A percentile compares a stretch with the other conserved stretches of the same genome.
Conservation (phyloP, 2,329 filamentous ascomycete genomes). For the Ophioceras dolichostomum region DNA sequence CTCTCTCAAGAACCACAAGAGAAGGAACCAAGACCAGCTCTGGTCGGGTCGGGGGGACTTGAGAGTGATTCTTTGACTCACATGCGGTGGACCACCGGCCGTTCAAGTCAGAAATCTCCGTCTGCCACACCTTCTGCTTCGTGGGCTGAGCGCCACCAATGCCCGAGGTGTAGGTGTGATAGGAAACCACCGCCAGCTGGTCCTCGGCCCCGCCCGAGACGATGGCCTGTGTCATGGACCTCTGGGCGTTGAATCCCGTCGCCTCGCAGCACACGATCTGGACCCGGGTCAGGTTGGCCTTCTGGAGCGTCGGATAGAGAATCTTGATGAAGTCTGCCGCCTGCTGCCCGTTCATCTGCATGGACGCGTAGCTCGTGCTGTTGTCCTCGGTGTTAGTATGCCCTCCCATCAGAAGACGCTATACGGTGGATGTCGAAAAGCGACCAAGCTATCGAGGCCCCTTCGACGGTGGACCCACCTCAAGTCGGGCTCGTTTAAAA, state of each 20-base stretch:
- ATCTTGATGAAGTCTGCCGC: constrained; percentile 25
- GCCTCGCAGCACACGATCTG: constrained; percentile 30
- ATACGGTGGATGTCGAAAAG: background rate
- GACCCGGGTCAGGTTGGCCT: constrained; percentile 18
- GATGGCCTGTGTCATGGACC: constrained; percentile 18
- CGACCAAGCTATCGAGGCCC: no score
- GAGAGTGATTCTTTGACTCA: no score
- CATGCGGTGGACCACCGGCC: constrained; percentile 20
- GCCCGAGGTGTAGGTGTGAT: constrained; percentile 27
- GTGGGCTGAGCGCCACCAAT: constrained; percentile 19
- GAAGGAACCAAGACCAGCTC: no score
- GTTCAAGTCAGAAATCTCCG: constrained; percentile 31
- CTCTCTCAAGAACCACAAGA: no score
- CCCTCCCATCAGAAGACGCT: no score
- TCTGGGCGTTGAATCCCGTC: constrained; percentile 22
- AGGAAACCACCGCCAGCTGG: constrained; percentile 25
- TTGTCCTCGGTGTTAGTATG: background rate
- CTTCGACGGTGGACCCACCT: constrained; percentile 5
- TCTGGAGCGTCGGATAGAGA: constrained; percentile 27
- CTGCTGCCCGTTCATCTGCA: constrained; percentile 20
- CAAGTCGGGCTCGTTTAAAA: constrained; percentile 18
- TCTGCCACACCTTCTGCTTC: constrained; percentile 28
- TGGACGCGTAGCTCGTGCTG: constrained; percentile 15
- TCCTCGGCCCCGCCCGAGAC: constrained; percentile 12
- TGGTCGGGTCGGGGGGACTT: no score